phyloP scores from a whole-genome alignment of 1,139 yeast species.

The Pichia sp. region DNA sequence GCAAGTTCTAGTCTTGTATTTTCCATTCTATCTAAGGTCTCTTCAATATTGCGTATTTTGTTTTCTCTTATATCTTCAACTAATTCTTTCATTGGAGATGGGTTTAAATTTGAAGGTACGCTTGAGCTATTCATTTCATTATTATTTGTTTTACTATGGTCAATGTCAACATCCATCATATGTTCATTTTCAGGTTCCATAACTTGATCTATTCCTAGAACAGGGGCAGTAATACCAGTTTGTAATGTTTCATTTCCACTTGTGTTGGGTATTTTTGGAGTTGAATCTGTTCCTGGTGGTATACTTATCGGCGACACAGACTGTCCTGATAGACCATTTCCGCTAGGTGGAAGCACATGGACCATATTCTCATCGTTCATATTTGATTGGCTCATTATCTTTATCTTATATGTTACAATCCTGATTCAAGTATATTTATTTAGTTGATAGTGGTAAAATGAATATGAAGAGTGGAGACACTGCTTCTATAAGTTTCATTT shows the following conservation, averaged over 20 bases:
- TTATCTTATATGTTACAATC: too few species aligned
- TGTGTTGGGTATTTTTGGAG: neutral
- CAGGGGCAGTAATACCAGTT: neutral
- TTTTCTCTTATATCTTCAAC: neutral
- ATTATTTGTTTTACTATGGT: neutral
- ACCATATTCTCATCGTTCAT: neutral
- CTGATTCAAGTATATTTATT: too few species aligned
- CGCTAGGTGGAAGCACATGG: neutral
- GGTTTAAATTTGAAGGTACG: neutral
- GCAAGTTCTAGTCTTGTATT: conserved; percentile 24
- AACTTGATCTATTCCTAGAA: neutral
- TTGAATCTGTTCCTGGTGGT: neutral
- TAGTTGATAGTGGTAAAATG: too few species aligned
- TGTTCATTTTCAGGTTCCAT: neutral
- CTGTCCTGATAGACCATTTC: neutral
- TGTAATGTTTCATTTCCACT: neutral
- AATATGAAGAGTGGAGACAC: too few species aligned
- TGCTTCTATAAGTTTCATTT: too few species aligned
- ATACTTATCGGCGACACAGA: neutral
- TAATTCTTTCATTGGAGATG: neutral
- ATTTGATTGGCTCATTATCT: neutral
- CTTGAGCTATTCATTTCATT: neutral
- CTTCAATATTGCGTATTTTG: neutral
- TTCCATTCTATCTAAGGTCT: conserved; percentile 11
- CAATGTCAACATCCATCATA: neutral